Percentiles rank a stretch among this genome's conserved stretches.
Evolutionary conservation across 73 alveolate species (phyloP).

Genomic region (Breviolum minutum): DNA sequence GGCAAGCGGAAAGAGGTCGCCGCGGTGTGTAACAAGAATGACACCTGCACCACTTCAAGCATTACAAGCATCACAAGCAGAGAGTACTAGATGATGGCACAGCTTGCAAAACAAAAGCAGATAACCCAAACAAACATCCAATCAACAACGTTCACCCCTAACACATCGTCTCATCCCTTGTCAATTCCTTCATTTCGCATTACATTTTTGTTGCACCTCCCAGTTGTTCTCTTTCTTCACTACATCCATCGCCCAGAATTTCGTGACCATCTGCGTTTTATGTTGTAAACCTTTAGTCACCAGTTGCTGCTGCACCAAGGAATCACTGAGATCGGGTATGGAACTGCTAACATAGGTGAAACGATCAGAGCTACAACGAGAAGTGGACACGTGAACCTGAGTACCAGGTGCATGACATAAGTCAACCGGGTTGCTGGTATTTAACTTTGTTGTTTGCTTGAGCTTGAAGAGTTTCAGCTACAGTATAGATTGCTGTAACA

Average conservation of each 20-base stretch:
- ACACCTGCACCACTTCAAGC: constrained; percentile 8
- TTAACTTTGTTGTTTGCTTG: too few species aligned
- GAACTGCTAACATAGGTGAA: constrained; percentile 46
- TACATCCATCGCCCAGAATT: constrained; percentile 70
- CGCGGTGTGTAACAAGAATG: constrained; percentile 39
- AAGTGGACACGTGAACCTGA: constrained; percentile 20
- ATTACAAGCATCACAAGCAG: background rate
- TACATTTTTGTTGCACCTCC: background rate
- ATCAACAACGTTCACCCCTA: too few species aligned
- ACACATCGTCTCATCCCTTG: too few species aligned
- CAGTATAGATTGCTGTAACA: too few species aligned
- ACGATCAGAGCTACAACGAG: background rate
- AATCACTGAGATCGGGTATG: background rate
- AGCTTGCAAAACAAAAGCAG: too few species aligned
- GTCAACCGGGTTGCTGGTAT: too few species aligned
- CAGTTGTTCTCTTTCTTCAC: background rate
- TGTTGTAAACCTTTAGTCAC: background rate
- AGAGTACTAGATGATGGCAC: too few species aligned
- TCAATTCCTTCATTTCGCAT: too few species aligned
- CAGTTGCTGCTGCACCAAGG: constrained; percentile 1
- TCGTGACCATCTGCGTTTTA: background rate
- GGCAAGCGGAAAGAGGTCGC: constrained; percentile 67
- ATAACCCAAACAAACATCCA: too few species aligned
- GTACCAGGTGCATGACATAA: too few species aligned
- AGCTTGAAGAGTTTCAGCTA: too few species aligned